Conservation (phyloP, 2,329 filamentous ascomycete genomes). For the Fusarium sp. region DNA sequence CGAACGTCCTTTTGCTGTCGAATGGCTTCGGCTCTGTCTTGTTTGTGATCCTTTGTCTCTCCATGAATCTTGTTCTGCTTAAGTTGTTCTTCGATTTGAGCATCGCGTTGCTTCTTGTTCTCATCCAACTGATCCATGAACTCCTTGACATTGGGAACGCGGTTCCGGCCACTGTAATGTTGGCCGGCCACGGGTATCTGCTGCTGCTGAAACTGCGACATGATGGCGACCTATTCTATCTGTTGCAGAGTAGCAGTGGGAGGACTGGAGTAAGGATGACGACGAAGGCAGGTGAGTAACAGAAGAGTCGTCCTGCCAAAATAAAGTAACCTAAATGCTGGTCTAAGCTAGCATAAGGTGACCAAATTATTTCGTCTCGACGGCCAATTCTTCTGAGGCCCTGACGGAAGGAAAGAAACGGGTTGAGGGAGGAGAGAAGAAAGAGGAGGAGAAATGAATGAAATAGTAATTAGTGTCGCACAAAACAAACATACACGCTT, state of each 20-base stretch:
- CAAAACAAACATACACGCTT: slow-evolving; percentile 8
- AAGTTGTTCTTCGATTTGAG: slow-evolving; percentile 71
- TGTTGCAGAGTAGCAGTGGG: slow-evolving; percentile 2
- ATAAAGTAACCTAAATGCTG: not conserved
- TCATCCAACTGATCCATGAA: slow-evolving; percentile 83
- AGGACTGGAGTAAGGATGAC: slow-evolving; percentile 4
- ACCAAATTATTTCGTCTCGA: not conserved
- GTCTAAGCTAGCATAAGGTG: not conserved
- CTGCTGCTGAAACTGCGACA: slow-evolving; percentile 56
- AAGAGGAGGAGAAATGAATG: slow-evolving; percentile 12
- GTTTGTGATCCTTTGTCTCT: slow-evolving; percentile 58
- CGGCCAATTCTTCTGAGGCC: not conserved
- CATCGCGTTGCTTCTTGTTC: slow-evolving; percentile 81
- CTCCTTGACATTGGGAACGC: slow-evolving; percentile 86
- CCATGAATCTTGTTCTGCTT: slow-evolving; percentile 52
- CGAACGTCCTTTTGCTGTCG: slow-evolving; percentile 66
- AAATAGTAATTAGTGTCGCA: slow-evolving; percentile 36
- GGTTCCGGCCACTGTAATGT: slow-evolving; percentile 85
- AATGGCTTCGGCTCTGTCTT: slow-evolving; percentile 45
- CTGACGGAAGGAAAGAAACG: not conserved
- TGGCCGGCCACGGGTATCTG: slow-evolving; percentile 62
- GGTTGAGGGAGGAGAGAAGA: not conserved
- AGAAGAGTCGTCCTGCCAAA: not conserved
- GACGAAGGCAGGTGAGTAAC: not conserved
- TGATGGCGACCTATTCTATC: slow-evolving; percentile 9